phyloP scores from a whole-genome alignment of 2,329 filamentous ascomycete species.

The Scytalidium lignicola region DNA sequence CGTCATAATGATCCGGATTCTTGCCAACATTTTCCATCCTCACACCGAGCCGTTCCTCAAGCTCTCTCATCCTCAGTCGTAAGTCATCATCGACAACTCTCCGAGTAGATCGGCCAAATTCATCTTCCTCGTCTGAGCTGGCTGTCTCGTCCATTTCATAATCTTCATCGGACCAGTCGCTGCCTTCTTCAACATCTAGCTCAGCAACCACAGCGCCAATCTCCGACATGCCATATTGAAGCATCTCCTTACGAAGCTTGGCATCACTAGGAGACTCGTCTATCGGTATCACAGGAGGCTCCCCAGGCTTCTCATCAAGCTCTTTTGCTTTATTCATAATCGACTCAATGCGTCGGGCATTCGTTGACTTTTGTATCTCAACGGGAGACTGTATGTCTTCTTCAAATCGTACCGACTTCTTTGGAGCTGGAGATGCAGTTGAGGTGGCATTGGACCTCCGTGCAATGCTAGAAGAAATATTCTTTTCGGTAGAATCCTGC shows the following conservation, averaged over 20 bases:
- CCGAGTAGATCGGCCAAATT: conserved; percentile 69
- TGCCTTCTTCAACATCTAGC: conserved; percentile 71
- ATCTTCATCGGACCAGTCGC: conserved; percentile 49
- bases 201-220: conserved; percentile 90
- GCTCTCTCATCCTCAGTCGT: conserved; percentile 73
- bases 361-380: conserved; percentile 19
- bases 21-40: conserved; percentile 53
- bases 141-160: conserved; percentile 48
- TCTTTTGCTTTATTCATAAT: conserved; percentile 53
- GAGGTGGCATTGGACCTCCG: neutral
- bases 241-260: conserved; percentile 76
- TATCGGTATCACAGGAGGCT: conserved; percentile 57
- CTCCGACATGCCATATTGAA: conserved; percentile 82
- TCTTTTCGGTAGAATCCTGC: neutral
- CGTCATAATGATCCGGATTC: conserved; percentile 27
- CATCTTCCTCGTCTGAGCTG: conserved; percentile 56
- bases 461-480: neutral
- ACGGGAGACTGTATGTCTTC: conserved; percentile 49
- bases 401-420: conserved; percentile 60
- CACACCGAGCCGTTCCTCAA: conserved; percentile 71
- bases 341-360: conserved; percentile 40
- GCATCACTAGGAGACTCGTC: conserved; percentile 79
- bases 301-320: conserved; percentile 37
- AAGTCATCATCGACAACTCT: conserved; percentile 66
- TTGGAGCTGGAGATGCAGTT: conserved; percentile 21